Evolutionary conservation across 768 basidiomycete species (phyloP).

Genomic region (Neoboletus brunneissimus): DNA sequence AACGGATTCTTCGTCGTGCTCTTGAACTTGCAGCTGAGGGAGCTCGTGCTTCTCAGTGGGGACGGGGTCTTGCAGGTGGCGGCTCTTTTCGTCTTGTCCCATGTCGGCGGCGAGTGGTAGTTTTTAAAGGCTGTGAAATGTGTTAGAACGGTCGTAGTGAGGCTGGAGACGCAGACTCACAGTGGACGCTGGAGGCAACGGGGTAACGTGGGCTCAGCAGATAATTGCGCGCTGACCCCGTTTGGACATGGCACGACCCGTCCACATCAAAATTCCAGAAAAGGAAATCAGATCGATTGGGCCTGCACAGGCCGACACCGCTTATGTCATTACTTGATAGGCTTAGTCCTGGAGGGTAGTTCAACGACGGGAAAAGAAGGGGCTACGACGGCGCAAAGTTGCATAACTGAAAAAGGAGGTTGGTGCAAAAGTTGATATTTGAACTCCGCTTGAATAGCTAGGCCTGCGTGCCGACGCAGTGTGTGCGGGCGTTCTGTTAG

Average conservation of each 20-base stretch:
- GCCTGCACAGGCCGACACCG: background rate
- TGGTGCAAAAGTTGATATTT: background rate
- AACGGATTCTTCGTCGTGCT: conserved; percentile 13
- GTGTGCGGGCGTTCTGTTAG: too few relatives aligned
- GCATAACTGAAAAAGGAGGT: background rate
- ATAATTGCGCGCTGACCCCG: background rate
- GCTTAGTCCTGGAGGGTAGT: background rate
- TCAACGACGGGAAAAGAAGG: too few relatives aligned
- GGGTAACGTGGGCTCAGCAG: background rate
- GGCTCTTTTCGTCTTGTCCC: conserved; percentile 27
- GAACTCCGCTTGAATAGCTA: background rate
- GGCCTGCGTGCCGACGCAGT: too few relatives aligned
- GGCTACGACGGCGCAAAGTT: background rate
- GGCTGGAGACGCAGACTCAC: background rate
- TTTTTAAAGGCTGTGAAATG: background rate
- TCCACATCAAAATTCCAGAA: background rate
- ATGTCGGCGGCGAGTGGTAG: conserved; percentile 6
- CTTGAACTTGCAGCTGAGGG: conserved; percentile 18
- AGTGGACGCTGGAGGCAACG: conserved; percentile 2
- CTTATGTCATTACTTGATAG: background rate
- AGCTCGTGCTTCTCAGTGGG: conserved; percentile 21
- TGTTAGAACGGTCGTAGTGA: background rate
- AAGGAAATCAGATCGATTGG: background rate
- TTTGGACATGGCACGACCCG: background rate
- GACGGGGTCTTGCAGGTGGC: background rate